Conservation (phyloP, 768 basidiomycete genomes). For the Boletus pseudopeckii region DNA sequence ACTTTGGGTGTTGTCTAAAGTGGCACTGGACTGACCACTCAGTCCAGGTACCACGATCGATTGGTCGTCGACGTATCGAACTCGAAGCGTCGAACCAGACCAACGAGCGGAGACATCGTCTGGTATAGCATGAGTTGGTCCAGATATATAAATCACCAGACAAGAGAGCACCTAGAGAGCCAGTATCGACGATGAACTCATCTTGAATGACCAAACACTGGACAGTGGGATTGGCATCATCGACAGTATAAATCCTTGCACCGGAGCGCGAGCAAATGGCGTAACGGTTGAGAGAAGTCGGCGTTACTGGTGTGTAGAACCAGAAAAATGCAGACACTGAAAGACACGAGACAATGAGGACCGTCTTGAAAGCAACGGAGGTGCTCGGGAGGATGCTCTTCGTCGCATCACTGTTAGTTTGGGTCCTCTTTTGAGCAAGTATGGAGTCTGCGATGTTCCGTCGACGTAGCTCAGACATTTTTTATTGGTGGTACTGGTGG, state of each 20-base stretch:
- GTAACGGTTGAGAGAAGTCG: constrained; percentile 37
- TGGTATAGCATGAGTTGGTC: constrained; percentile 20
- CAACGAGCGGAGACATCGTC: constrained; percentile 43
- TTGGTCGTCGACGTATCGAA: constrained; percentile 51
- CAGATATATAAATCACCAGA: not conserved
- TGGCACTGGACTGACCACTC: constrained; percentile 47
- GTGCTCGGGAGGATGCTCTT: not conserved
- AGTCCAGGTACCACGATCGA: constrained; percentile 71
- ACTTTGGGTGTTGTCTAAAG: not conserved
- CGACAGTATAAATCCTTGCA: constrained; percentile 64
- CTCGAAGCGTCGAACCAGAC: constrained; percentile 31
- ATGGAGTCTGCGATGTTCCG: constrained; percentile 1
- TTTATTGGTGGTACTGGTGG: not conserved
- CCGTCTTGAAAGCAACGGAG: not conserved
- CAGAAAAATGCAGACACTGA: constrained; percentile 11
- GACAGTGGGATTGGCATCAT: constrained; percentile 44
- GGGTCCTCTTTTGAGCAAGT: not conserved
- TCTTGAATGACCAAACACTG: constrained; percentile 64
- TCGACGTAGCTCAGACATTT: constrained; percentile 10
- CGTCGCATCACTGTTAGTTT: not conserved
- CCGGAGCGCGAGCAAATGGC: constrained; percentile 59
- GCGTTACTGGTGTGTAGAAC: not conserved
- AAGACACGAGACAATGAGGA: constrained; percentile 9
- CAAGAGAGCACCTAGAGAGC: constrained; percentile 48
- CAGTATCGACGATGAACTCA: constrained; percentile 48